Evolutionary conservation across 2,329 filamentous ascomycete genomes (phyloP).

Genomic region (Colletotrichum abscissum): DNA sequence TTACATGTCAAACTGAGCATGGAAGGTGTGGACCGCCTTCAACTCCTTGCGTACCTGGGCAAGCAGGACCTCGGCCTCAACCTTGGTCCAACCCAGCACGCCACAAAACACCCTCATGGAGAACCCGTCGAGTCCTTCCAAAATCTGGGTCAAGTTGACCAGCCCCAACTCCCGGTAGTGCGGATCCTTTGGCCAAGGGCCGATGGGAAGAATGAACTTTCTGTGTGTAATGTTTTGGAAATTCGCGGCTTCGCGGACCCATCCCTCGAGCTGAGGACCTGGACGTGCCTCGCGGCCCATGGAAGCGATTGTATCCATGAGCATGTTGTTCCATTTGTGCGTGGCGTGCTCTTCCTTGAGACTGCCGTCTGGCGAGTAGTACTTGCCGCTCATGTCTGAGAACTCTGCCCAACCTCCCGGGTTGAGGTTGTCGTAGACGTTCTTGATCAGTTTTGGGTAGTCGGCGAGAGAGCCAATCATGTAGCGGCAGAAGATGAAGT

Average conservation of each 20-base stretch:
- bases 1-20: constrained; percentile 41
- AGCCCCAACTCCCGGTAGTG: constrained; percentile 39
- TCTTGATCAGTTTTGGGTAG: constrained; percentile 18
- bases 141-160: constrained; percentile 30
- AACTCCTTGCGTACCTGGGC: constrained; percentile 44
- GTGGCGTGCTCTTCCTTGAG: constrained; percentile 38
- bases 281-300: constrained; percentile 40
- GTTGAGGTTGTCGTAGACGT: constrained; percentile 34
- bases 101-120: constrained; percentile 43
- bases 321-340: constrained; percentile 37
- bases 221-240: constrained; percentile 49
- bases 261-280: constrained; percentile 41
- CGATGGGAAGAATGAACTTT: constrained; percentile 48
- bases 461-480: constrained; percentile 8
- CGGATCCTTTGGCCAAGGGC: constrained; percentile 43
- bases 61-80: constrained; percentile 43
- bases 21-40: constrained; percentile 39
- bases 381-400: constrained; percentile 42
- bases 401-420: constrained; percentile 50
- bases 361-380: constrained; percentile 43
- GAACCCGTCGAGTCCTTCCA: constrained; percentile 41
- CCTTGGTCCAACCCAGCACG: constrained; percentile 42
- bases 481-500: constrained; percentile 44
- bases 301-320: constrained; percentile 36
- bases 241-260: constrained; percentile 45